Evolutionary conservation across 345 rosid genomes (phyloP).

Genomic region (Acer yangbiense): DNA sequence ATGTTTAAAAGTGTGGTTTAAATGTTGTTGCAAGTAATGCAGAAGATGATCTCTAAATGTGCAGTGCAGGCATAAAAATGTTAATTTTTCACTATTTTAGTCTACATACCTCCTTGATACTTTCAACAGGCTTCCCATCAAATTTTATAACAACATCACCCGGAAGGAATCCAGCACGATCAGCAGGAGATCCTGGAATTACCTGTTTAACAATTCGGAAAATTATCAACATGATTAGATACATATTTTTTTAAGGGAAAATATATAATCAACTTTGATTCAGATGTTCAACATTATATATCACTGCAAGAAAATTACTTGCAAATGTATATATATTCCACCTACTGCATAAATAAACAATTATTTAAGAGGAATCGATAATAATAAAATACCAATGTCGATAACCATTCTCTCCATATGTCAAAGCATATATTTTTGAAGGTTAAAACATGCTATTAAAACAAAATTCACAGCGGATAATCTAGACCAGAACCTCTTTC

Average conservation of each 20-base stretch:
- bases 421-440: background rate
- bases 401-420: background rate
- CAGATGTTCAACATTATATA: background rate
- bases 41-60: background rate
- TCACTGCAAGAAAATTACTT: too few species aligned
- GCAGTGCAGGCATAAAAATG: background rate
- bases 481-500: background rate
- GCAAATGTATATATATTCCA: background rate
- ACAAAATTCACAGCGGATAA: background rate
- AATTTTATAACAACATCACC: slow-evolving; percentile 82
- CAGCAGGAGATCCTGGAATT: slow-evolving; percentile 89
- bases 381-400: background rate
- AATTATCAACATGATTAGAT: background rate
- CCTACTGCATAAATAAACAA: background rate
- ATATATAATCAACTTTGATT: background rate
- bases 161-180: slow-evolving; percentile 79
- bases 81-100: background rate
- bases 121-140: slow-evolving; percentile 73
- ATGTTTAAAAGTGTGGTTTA: background rate
- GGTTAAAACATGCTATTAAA: background rate
- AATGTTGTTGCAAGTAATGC: too few species aligned
- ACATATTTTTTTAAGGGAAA: background rate
- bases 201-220: slow-evolving; percentile 43
- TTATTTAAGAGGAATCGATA: background rate
- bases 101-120: slow-evolving; percentile 65